phyloP scores from a whole-genome alignment of 2,329 filamentous ascomycete species.

The Cryphonectria parasitica region DNA sequence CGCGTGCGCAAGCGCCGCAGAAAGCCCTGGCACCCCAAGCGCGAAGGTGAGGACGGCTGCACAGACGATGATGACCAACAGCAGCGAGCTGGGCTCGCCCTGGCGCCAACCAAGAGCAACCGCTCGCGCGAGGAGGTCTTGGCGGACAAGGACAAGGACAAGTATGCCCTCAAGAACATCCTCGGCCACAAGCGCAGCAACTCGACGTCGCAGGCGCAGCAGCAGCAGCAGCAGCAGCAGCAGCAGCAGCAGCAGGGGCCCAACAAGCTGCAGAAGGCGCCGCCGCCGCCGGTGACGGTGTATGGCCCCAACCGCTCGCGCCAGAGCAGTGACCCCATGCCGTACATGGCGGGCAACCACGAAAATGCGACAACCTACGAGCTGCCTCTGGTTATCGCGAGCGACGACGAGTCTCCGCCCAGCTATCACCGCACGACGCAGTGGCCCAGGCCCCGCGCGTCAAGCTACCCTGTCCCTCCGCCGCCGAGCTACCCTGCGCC shows the following conservation, averaged over 20 bases:
- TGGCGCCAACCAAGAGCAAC: slow-evolving; percentile 29
- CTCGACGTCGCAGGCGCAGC: slow-evolving; percentile 18
- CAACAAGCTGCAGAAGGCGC: slow-evolving; percentile 19
- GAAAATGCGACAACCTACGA: slow-evolving; percentile 25
- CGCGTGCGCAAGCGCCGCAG: slow-evolving; percentile 44
- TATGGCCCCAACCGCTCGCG: slow-evolving; percentile 23
- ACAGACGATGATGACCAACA: neutral
- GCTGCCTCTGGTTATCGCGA: slow-evolving; percentile 35
- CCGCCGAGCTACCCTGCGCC: slow-evolving; percentile 12
- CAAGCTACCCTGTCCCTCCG: slow-evolving; percentile 20
- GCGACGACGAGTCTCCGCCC: slow-evolving; percentile 33
- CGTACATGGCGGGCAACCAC: slow-evolving; percentile 21
- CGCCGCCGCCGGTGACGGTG: slow-evolving; percentile 5
- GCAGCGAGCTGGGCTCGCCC: slow-evolving; percentile 30
- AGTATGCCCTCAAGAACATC: slow-evolving; percentile 23
- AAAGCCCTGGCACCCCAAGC: slow-evolving; percentile 36
- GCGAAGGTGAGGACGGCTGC: slow-evolving; percentile 38
- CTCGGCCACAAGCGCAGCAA: slow-evolving; percentile 27
- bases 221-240: slow-evolving; percentile 19
- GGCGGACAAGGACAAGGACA: slow-evolving; percentile 34
- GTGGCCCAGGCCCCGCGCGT: slow-evolving; percentile 21
- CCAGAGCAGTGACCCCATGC: slow-evolving; percentile 27
- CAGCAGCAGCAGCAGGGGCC: slow-evolving; percentile 7
- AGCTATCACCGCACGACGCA: slow-evolving; percentile 22
- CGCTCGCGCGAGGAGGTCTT: slow-evolving; percentile 33